Percentiles rank a stretch among this genome's conserved stretches.
phyloP scores from a whole-genome alignment of 192 early-diverging fungal genomes.

The Entophlyctis luteolus region DNA sequence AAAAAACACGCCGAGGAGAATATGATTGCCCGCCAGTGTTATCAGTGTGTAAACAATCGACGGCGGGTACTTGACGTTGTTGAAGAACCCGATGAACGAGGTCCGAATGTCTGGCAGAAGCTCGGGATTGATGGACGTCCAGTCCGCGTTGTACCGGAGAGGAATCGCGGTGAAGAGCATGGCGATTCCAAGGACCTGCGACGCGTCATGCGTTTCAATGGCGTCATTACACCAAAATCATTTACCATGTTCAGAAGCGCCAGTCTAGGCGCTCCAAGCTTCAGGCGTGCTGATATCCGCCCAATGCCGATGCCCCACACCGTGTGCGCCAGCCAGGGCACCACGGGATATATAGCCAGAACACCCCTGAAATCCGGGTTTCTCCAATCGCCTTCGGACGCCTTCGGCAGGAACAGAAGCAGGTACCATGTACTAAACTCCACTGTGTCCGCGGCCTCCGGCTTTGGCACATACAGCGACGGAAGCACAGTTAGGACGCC shows the following conservation, averaged over 20 bases:
- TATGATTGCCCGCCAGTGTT: slow-evolving; percentile 31
- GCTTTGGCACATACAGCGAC: slow-evolving; percentile 9
- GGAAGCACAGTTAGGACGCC: slow-evolving; percentile 20
- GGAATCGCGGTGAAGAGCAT: slow-evolving; percentile 31
- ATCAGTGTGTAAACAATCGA: slow-evolving; percentile 30
- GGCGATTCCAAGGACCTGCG: slow-evolving; percentile 13
- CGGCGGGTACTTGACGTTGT: slow-evolving; percentile 44
- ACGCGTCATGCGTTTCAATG: background rate
- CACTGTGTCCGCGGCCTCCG: slow-evolving; percentile 3
- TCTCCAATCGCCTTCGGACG: background rate
- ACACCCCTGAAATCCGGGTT: background rate
- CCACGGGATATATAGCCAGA: slow-evolving; percentile 30
- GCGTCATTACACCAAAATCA: background rate
- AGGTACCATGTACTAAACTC: slow-evolving; percentile 23
- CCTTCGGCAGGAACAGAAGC: slow-evolving; percentile 27
- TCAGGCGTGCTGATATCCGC: background rate
- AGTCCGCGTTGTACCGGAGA: slow-evolving; percentile 26
- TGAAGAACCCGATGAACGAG: slow-evolving; percentile 37
- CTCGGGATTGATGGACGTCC: slow-evolving; percentile 42
- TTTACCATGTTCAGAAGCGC: slow-evolving; percentile 29
- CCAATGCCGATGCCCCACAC: slow-evolving; percentile 38
- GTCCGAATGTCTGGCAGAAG: slow-evolving; percentile 22
- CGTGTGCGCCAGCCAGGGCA: slow-evolving; percentile 35
- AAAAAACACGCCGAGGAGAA: slow-evolving; percentile 27
- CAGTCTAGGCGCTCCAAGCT: background rate